Evolutionary conservation across 306 rosid species (phyloP).

Genomic region (Trifolium dubium): DNA sequence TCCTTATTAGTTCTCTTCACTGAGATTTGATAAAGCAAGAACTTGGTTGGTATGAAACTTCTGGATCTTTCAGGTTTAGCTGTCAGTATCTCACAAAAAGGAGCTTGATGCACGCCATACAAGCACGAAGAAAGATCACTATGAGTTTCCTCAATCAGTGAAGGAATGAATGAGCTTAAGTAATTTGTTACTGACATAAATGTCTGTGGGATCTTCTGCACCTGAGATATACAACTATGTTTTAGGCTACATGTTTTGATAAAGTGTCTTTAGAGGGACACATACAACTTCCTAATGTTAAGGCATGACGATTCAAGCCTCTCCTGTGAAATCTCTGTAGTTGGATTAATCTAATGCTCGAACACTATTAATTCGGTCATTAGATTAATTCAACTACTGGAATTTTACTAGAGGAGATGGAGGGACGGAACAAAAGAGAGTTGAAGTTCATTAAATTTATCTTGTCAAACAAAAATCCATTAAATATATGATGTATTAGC

Average conservation of each 20-base stretch:
- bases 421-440: not conserved
- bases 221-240: constrained; percentile 39
- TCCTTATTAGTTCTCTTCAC: not conserved
- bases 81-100: constrained; percentile 39
- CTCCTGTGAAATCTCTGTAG: not conserved
- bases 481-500: not conserved
- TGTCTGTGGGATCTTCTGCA: constrained; percentile 51
- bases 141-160: constrained; percentile 65
- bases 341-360: not conserved
- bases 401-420: not conserved
- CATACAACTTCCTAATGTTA: not conserved
- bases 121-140: constrained; percentile 52
- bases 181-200: constrained; percentile 46
- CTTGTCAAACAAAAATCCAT: too few species aligned
- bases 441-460: not conserved
- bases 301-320: not conserved
- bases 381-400: not conserved
- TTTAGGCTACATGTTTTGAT: constrained; percentile 5
- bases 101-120: constrained; percentile 32
- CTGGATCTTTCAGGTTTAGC: not conserved
- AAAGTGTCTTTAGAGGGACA: not conserved
- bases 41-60: constrained; percentile 24
- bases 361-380: not conserved
- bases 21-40: constrained; percentile 37
- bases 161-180: constrained; percentile 48